Conservation (phyloP, 352 stramenopile genomes). For the Pythium myriotylum region DNA sequence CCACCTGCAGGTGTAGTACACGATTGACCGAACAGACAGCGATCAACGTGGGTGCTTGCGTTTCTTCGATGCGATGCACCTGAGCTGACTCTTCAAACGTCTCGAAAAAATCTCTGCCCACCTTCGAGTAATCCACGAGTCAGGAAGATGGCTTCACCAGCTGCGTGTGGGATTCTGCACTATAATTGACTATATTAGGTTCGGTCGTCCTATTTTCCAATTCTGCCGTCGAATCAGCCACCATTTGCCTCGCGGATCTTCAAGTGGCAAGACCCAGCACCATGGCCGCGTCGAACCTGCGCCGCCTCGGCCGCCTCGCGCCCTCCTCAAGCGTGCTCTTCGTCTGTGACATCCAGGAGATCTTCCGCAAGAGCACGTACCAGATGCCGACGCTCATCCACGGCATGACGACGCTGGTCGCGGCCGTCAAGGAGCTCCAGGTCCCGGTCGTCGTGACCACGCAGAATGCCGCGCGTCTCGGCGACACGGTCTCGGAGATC, state of each 20-base stretch:
- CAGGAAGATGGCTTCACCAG: no score
- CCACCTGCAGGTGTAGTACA: no score
- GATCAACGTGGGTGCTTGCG: no score
- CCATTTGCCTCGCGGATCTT: not conserved
- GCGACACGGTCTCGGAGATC: slow-evolving; percentile 85
- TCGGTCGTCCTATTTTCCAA: no score
- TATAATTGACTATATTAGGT: not conserved
- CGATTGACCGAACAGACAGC: no score
- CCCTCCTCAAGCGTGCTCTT: slow-evolving; percentile 88
- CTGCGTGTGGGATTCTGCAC: no score
- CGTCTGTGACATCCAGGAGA: slow-evolving; percentile 97
- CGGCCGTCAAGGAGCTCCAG: slow-evolving; percentile 82
- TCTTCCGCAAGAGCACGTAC: slow-evolving; percentile 94
- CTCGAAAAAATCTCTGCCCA: no score
- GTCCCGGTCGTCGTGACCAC: slow-evolving; percentile 95
- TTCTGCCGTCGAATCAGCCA: not conserved
- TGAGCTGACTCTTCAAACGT: no score
- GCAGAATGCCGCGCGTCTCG: slow-evolving; percentile 96
- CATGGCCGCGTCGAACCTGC: slow-evolving; percentile 17
- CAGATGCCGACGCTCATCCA: slow-evolving; percentile 92
- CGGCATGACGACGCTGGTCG: slow-evolving; percentile 71
- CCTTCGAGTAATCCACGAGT: no score
- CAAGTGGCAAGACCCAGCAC: not conserved
- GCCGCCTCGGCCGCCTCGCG: slow-evolving; percentile 51
- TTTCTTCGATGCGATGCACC: no score